Base-by-base conservation (phyloP, 2,329 filamentous ascomycete species). In the Eurotiales sp. region DNA sequence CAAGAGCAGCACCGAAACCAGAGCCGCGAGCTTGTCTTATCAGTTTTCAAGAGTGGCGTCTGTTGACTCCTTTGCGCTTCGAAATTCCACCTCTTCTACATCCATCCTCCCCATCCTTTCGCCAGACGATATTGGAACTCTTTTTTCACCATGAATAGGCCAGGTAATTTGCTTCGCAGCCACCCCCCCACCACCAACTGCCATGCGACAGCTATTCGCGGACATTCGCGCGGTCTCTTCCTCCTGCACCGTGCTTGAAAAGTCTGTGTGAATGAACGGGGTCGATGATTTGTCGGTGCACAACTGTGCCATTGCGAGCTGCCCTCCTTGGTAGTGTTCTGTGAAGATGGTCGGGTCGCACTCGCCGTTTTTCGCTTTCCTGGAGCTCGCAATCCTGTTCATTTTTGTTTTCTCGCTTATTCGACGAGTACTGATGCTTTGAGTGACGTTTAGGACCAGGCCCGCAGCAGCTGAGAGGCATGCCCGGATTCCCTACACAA, bases 401-500 rank as follows among this genome's bases (percentile, higher is more conserved):
- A 15, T 37, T 4, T 19, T 21, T 37, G n/a, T 21, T 27, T 37
- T 10, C 34, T 12, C 34, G 19, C 25, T 23, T 43, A 14, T n/a
- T n/a, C 17, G 23, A 29, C 39, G 10, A 15, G n/a, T 42, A 42
- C 45, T 47, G 23, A 47, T 29, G 19, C 36, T 10, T 36, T 39
- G 46, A 29, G 36, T 22, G 25, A 27, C 14, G 22, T 39, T 17
- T 45, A 80, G 77, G 72, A 60, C 71, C 73, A 55, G 71, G 73
- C 59, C 72, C 74, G 56, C 77, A 79, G 66, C 70, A 74, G 58
- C 63, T 81, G 58, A 75, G 77, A 65, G 72, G 71, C 54, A 77
- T 81, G 67, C 74, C 76, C 55, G 73, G 77, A 61, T 83, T 81
- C 64, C 73, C 75, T 61, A 66, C 71, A 57, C 77, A 75, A 61